Conservation (phyloP, 768 basidiomycete species). For the Boletellus ananas region DNA sequence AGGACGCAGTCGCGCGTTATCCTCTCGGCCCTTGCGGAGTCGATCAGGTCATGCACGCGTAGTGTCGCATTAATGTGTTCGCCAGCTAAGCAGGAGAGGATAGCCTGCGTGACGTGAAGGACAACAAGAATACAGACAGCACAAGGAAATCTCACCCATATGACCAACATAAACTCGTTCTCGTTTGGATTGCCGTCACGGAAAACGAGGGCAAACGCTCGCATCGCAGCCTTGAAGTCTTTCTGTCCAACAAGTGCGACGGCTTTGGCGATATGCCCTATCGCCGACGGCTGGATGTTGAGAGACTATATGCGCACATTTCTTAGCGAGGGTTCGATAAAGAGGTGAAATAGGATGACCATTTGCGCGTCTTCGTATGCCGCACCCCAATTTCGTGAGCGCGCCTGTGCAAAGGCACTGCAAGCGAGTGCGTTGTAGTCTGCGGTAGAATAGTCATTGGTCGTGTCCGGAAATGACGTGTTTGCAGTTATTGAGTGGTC, state of each 20-base stretch:
- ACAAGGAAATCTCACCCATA: background rate
- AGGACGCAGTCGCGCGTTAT: background rate
- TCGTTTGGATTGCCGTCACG: slow-evolving; percentile 3
- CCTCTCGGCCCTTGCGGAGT: background rate
- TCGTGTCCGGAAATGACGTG: background rate
- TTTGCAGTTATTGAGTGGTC: background rate
- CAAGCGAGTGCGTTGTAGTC: slow-evolving; percentile 5
- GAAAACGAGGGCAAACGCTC: slow-evolving; percentile 5
- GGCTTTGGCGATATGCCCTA: slow-evolving; percentile 6
- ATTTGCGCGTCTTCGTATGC: slow-evolving; percentile 5
- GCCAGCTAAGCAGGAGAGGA: slow-evolving; percentile 2
- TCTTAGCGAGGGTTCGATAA: background rate
- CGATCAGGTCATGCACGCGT: background rate
- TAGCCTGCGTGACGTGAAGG: background rate
- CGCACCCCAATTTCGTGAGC: slow-evolving; percentile 2
- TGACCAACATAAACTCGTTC: slow-evolving; percentile 1
- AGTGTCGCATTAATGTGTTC: background rate
- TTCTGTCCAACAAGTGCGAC: background rate
- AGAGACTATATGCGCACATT: slow-evolving; percentile 1
- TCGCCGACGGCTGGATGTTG: slow-evolving; percentile 2
- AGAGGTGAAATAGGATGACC: background rate
- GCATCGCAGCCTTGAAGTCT: slow-evolving; percentile 1
- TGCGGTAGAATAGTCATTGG: background rate
- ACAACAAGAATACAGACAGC: background rate
- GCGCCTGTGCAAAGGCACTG: background rate